A percentile compares a stretch with the other conserved stretches of the same genome.
Evolutionary conservation across 1,284 basidiomycete genomes (phyloP).

Genomic region (Hymenochaete sp.): DNA sequence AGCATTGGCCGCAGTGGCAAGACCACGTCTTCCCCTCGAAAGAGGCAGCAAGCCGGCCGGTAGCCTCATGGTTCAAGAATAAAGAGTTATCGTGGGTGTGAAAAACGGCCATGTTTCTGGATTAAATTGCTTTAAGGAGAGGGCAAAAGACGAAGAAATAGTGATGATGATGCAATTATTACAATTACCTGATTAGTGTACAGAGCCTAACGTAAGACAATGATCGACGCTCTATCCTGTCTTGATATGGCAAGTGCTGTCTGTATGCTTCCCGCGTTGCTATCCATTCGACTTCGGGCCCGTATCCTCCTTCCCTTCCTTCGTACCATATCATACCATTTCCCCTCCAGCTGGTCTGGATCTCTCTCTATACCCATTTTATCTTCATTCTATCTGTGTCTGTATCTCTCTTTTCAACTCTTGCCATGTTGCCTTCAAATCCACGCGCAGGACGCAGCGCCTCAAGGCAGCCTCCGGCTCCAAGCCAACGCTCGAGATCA

Average conservation of each 20-base stretch:
- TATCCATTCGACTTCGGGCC: neutral
- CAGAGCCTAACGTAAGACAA: neutral
- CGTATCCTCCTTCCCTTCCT: neutral
- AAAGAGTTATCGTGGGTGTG: neutral
- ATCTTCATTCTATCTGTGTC: neutral
- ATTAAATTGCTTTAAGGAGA: neutral
- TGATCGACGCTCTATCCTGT: constrained; percentile 11
- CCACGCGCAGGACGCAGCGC: constrained; percentile 12
- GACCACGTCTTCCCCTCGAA: constrained; percentile 25
- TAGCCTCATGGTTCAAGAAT: constrained; percentile 4
- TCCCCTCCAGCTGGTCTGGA: too few relatives aligned
- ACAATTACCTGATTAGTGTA: constrained; percentile 6
- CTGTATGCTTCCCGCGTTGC: constrained; percentile 17
- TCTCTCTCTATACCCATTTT: neutral
- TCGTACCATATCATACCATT: neutral
- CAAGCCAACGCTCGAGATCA: constrained; percentile 7
- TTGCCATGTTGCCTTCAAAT: constrained; percentile 15
- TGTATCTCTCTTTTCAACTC: neutral
- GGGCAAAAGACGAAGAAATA: neutral
- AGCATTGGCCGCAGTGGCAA: too few relatives aligned
- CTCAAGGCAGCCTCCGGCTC: constrained; percentile 4
- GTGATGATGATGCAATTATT: constrained; percentile 4
- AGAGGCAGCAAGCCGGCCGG: constrained; percentile 7
- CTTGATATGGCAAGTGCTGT: constrained; percentile 2
- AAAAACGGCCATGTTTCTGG: too few relatives aligned